Base-by-base conservation (phyloP, 1,284 basidiomycete genomes). In the Paramarasmius palmivorus region DNA sequence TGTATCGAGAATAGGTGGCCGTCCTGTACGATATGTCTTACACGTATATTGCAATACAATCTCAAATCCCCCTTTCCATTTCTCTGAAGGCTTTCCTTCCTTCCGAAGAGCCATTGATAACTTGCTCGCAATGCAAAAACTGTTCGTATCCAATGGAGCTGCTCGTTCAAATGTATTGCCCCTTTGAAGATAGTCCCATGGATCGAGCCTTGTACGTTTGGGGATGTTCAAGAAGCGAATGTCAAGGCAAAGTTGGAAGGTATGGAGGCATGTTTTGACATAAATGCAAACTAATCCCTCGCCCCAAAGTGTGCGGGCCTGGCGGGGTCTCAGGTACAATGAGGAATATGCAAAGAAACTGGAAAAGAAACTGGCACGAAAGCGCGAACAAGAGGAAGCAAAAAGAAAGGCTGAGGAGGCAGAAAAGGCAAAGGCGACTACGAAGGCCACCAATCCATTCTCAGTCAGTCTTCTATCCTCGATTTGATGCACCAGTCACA, bases 91-190 rank as follows among this genome's bases (percentile, higher is more conserved):
- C 79, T 62, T 77, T 85, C 58, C 69, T 85, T 63, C 75, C 79
- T 55, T 77, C 76, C 49, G 67, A 64, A 67, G 81, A 83, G 67
- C 81, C 80, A 20, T 60, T 78, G 29, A 69, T 84, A 58, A 72
- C 78, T 64, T 82, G 77, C 47, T 78, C 85, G 4, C 72, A 77
- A 55, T 93, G 91, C 80, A 83, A 81, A 64, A 71, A 77, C 52
- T 93, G 91, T 71, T 73, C 75, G 5, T 70, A 75, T 17, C 81
- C 86, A 0, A 92, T 89, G 87, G 83, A 90, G 58, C 76, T 93
- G 22, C 77, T 93, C 32, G 75, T 90, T 12, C 90, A 93, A 61
- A 78, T 93, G 61, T 93, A 90, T 88, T 93, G 89, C 67, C 92
- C 92, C 0, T 83, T 93, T 59, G 88, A 92, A 64, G 75, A 84